Evolutionary conservation across 2,329 filamentous ascomycete species (phyloP), one percentile per base, ranked within the genome.

Genomic region (Dactylellina sp.): DNA sequence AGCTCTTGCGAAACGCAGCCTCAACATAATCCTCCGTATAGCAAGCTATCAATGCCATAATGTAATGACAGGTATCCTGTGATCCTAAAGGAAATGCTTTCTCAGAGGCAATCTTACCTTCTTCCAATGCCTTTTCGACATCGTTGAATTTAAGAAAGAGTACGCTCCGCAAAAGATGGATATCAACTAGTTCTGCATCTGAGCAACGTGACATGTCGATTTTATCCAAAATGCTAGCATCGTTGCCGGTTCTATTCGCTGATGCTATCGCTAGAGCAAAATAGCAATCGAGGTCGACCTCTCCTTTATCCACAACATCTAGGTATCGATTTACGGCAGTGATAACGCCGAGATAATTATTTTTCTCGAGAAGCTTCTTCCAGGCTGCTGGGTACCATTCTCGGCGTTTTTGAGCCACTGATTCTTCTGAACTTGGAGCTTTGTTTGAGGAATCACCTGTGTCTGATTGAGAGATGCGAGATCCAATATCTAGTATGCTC

Each of bases 1-100:
- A 20, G 24, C 64, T 70, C 32, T 50, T 70, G 18, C 64, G 47
- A 24, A 70, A 70, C 0, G 64, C 35, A 2, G 56, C 64, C 11
- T 70, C 64, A 9, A 70, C n/a, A 12, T 61, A 70, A 40, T 70
- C 64, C n/a, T 61, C 64, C 1, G 64, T 61, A 37, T 70, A 70
- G 22, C 64, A 70, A 14, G 64, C 64, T 9, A 70, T 60, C 20
- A 70, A 50, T 6, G 42, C 64, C 56, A 70, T 55, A n/a, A 70
- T 62, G 20, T 59, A 70, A 42, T 70, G 64, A 20, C 64, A 70
- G 18, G 7, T 56, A 11, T 62, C 64, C 14, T 70, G 56, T 14
- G 55, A 25, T 1, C 49, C 56, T 20, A 70, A 18, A 11, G n/a
- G 25, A 35, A 61, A 62, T 9, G 64, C 55, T 24, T 50, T 61